A percentile compares a stretch with the other conserved stretches of the same genome.
phyloP scores from a whole-genome alignment of 2,329 filamentous ascomycete genomes.

The Daldinia sp. region DNA sequence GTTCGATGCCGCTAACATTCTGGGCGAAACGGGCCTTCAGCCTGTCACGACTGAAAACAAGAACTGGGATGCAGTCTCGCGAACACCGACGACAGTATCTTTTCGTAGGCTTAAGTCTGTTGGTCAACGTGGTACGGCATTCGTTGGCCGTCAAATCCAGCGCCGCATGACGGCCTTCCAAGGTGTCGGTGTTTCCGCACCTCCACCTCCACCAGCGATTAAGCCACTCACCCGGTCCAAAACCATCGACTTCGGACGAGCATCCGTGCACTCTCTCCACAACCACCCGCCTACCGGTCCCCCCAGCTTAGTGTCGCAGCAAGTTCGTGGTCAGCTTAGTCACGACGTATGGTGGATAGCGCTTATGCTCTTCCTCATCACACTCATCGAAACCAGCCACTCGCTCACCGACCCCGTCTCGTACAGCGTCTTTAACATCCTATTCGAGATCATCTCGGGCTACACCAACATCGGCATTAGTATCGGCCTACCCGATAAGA shows the following conservation, averaged over 20 bases:
- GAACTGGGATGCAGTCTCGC: conserved; percentile 35
- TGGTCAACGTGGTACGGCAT: conserved; percentile 38
- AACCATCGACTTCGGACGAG: conserved; percentile 35
- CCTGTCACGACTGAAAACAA: conserved; percentile 17
- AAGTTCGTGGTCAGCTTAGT: conserved; percentile 70
- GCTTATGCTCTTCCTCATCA: conserved; percentile 66
- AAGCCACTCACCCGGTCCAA: conserved; percentile 33
- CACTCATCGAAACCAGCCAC: conserved; percentile 65
- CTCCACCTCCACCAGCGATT: background rate
- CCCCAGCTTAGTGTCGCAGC: conserved; percentile 59
- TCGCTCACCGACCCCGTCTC: conserved; percentile 59
- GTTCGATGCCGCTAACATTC: conserved; percentile 45
- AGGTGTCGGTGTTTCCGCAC: conserved; percentile 52
- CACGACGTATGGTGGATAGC: conserved; percentile 74
- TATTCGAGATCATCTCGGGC: conserved; percentile 65
- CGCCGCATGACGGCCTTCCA: conserved; percentile 52
- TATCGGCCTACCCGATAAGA: conserved; percentile 61
- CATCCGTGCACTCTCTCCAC: conserved; percentile 35
- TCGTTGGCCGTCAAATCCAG: conserved; percentile 50
- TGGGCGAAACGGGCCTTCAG: conserved; percentile 34
- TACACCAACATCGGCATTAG: conserved; percentile 71
- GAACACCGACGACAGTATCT: conserved; percentile 30
- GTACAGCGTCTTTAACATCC: conserved; percentile 67
- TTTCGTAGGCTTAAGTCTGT: conserved; percentile 35
- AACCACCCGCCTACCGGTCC: conserved; percentile 20